Conservation (phyloP, 2,329 filamentous ascomycete species). For the Aspergillus ruber region DNA sequence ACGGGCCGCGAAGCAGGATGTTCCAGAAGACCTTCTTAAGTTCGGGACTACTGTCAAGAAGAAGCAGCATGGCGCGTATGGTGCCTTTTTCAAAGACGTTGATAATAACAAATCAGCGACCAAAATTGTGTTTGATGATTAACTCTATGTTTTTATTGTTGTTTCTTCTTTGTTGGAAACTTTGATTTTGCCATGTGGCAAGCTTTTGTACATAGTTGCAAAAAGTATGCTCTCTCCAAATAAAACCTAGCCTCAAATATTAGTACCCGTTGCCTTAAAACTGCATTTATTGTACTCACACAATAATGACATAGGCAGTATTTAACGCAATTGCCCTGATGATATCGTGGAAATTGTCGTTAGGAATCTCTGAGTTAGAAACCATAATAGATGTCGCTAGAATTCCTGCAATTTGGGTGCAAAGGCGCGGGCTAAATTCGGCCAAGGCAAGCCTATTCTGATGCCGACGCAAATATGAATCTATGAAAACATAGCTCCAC, state of each 20-base stretch:
- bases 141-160: slow-evolving; percentile 14
- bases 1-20: slow-evolving; percentile 81
- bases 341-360: slow-evolving; percentile 18
- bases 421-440: slow-evolving; percentile 40
- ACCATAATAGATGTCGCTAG: slow-evolving; percentile 41
- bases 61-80: slow-evolving; percentile 93
- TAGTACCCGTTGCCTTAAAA: slow-evolving; percentile 11
- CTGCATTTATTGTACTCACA: slow-evolving; percentile 49
- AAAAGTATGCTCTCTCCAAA: slow-evolving; percentile 28
- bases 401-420: slow-evolving; percentile 40
- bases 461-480: slow-evolving; percentile 51
- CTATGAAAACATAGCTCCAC: slow-evolving; percentile 74
- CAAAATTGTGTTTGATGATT: slow-evolving; percentile 82
- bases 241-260: slow-evolving; percentile 25
- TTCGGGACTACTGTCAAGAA: slow-evolving; percentile 98
- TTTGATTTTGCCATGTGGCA: slow-evolving; percentile 12
- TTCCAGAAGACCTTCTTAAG: slow-evolving; percentile 85
- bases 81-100: slow-evolving; percentile 89
- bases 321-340: slow-evolving; percentile 47
- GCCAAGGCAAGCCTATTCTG: slow-evolving; percentile 38
- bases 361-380: slow-evolving; percentile 14
- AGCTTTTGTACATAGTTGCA: slow-evolving; percentile 17
- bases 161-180: slow-evolving; percentile 12
- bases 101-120: slow-evolving; percentile 76
- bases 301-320: slow-evolving; percentile 47